Evolutionary conservation across 495 filamentous ascomycete species (phyloP), one percentile per base, ranked within the genome.

Genomic region (Aspergillus ostianus): DNA sequence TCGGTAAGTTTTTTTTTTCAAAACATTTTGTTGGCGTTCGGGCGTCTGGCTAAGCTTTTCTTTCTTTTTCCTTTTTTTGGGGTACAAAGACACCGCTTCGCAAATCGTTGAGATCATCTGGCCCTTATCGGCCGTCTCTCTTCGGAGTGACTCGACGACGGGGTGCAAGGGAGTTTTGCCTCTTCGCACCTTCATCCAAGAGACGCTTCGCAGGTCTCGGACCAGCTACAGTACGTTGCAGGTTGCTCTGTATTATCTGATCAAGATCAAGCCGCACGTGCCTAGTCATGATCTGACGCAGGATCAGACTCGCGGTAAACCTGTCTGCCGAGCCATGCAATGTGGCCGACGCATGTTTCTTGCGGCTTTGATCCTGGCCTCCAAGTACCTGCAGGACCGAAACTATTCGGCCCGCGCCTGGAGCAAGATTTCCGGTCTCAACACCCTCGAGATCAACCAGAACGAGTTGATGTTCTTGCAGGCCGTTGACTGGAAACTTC

Each of bases 331-430:
- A 57, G 90, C 92, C 44, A 87, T 98, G 70, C 93, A 96, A 75
- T 98, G 94, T 79, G 94, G 94, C 54, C 90, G 94, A 57, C 89
- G 94, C 47, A 98, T 98, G 92, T 98, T 98, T 70, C 81, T 98
- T 56, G 90, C 95, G 17, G 90, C 91, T 13, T 80, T 97, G 62
- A 96, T 97, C 65, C 80, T 97, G 50, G 91, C 92, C 3, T 97
- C 94, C 21, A 98, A 98, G 77, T 98, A 97, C 72, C 81, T 98
- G 46, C 94, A 98, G 72, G 94, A 98, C 73, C 89, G 94, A 48
- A 98, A 98, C 73, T 98, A 93, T 74, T 98, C 95, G 8, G 92
- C 94, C 46, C 84, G 92, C 41, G 94, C 94, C 20, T 98, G 94
- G 94, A 97, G 94, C 72, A 97, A 95, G 79, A 98, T 98, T 54